Base-by-base conservation (phyloP, 1,284 basidiomycete genomes). In the Ustilago shanxiensis region DNA sequence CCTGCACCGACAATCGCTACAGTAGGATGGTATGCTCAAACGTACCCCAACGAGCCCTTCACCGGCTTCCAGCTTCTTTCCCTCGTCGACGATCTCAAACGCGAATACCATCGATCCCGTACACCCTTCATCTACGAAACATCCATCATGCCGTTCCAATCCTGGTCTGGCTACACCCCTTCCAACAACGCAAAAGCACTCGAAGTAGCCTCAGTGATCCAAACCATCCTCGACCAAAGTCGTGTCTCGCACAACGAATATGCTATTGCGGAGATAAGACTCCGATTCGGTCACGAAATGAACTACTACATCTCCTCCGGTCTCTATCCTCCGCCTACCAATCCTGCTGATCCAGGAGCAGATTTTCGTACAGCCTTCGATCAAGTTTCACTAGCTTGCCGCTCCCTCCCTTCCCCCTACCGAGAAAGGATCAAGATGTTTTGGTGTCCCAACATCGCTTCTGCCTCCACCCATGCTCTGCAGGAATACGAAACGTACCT, bases 401-500 rank as follows among this genome's bases (percentile, higher is more conserved):
- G 63, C 3, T n/a, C 22, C 4, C 28, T 74, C 2, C 39, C 59
- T 0, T 18, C 18, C 0, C 11, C 26, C 11, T 70, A 63, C 9
- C 20, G 20, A 0, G n/a, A 41, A 20, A 55, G 56, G 52, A 28
- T 74, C 16, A 74, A 74, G 33, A 49, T 74, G 35, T 74, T 69
- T 44, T 74, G 65, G 65, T 74, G 72, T 26, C 72, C 72, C 55
- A 74, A 74, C 50, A 74, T 74, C 56, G 72, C 72, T 10, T 70
- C 66, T 3, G 44, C 56, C 24, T 33, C 59, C 3, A 26, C 51
- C 3, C 62, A 45, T 22, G 72, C 72, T 3, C n/a, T 52, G 18
- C 49, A 49, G 1, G 72, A 74, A 29, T 74, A 74, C 57, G 26
- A 53, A 9, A 55, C 55, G 6, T 74, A 60, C 57, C 64, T 66